Percentiles rank a stretch among this genome's conserved stretches.
Evolutionary conservation across 2,329 filamentous ascomycete genomes (phyloP).

Genomic region (Chaetomiaceae sp.): DNA sequence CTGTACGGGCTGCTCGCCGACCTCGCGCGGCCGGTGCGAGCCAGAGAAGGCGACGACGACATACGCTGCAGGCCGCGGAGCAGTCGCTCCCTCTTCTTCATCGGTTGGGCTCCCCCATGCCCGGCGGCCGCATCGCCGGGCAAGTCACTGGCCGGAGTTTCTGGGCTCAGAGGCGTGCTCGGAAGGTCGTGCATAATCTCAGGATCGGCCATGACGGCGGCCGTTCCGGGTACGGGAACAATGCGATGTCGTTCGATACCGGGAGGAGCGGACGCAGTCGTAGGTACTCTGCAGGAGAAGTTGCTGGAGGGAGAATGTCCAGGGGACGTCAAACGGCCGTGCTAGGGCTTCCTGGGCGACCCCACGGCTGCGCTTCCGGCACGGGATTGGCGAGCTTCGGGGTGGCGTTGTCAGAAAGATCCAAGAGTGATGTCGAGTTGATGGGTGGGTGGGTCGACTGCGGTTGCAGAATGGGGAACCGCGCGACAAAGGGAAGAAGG

Average conservation of each 20-base stretch:
- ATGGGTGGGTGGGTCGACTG: too few species aligned
- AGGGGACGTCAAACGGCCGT: too few species aligned
- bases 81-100: constrained; percentile 54
- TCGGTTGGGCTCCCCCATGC: constrained; percentile 9
- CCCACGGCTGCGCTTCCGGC: too few species aligned
- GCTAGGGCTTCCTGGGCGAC: too few species aligned
- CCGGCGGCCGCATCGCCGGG: constrained; percentile 7
- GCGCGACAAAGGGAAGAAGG: too few species aligned
- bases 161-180: constrained; percentile 11
- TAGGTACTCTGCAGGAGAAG: not conserved
- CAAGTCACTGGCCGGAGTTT: constrained; percentile 4
- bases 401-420: too few species aligned
- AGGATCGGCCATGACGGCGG: constrained; percentile 22
- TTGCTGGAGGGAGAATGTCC: too few species aligned
- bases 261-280: not conserved
- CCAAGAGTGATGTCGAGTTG: too few species aligned
- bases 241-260: not conserved
- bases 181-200: constrained; percentile 15
- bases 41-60: constrained; percentile 69
- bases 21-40: constrained; percentile 55
- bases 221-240: not conserved
- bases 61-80: constrained; percentile 73
- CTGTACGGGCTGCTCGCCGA: constrained; percentile 65
- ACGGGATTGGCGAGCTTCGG: too few species aligned
- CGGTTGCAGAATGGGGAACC: too few species aligned